Evolutionary conservation across 2,329 filamentous ascomycete genomes (phyloP).

Genomic region (Mycogone perniciosa): DNA sequence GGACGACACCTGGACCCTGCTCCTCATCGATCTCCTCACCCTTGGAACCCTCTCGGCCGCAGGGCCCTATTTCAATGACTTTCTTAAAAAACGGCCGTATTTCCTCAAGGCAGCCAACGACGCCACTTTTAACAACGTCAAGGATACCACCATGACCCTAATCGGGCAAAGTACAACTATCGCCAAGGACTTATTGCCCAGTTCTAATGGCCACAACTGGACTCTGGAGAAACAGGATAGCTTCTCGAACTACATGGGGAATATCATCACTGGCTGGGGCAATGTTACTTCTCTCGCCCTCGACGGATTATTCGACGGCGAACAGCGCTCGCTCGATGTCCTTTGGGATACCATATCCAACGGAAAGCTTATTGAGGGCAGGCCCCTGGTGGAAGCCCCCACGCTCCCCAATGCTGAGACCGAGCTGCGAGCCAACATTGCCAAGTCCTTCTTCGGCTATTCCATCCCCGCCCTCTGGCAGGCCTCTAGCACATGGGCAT

Average conservation of each 20-base stretch:
- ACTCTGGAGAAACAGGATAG: constrained; percentile 18
- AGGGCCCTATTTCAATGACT: constrained; percentile 24
- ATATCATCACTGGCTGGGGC: constrained; percentile 23
- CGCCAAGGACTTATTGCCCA: no score
- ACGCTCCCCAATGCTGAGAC: neutral
- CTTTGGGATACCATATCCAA: constrained; percentile 22
- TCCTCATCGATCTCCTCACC: constrained; percentile 25
- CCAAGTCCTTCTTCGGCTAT: constrained; percentile 24
- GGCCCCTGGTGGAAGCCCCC: neutral
- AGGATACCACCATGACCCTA: neutral
- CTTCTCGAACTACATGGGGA: constrained; percentile 24
- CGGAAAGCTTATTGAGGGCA: constrained; percentile 24
- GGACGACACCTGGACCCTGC: constrained; percentile 19
- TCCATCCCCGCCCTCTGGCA: constrained; percentile 28
- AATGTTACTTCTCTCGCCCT: constrained; percentile 14
- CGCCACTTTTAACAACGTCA: neutral
- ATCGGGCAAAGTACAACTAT: no score
- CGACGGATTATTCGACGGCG: constrained; percentile 20
- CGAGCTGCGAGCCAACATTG: constrained; percentile 7
- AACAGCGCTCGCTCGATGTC: constrained; percentile 14
- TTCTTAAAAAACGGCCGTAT: no score
- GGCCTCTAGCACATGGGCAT: constrained; percentile 20
- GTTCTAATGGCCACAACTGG: no score
- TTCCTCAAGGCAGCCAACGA: no score
- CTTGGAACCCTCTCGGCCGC: constrained; percentile 20